Evolutionary conservation across 2,329 filamentous ascomycete species (phyloP), one percentile per base, ranked within the genome.

Genomic region (Bipolaris victoriae): DNA sequence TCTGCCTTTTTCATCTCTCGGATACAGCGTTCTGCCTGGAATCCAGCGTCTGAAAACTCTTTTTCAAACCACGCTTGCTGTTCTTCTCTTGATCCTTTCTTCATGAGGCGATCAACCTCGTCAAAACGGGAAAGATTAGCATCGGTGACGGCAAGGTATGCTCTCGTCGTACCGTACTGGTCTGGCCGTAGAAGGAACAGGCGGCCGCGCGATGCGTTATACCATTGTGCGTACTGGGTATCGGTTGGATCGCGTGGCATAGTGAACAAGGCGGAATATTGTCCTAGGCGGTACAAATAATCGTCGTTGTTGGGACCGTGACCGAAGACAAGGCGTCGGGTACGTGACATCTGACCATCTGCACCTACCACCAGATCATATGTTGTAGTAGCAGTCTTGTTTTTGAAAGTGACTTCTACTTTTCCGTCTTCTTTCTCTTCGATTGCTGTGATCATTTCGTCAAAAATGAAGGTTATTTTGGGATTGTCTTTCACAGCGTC

Each of bases 321-420:
- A 5, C 65, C 70, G 15, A 72, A 73, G 13, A 72, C 61, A 0
- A 71, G 35, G 7, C 65, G 61, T 1, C 72, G 66, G 5, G 69
- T 73, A 16, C 59, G 62, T 6, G 71, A 74, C 49, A 64, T 61
- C 58, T 71, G 68, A 40, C 73, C 71, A 46, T 76, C 72, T 15
- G 71, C 69, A 11, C 64, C 73, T 5, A 76, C 66, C 1, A 75
- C 62, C 3, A 74, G 43, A 43, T 74, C 67, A 44, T 66, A 74
- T 18, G 26, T 31, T 26, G 56, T 47, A 0, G 60, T 49, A 9
- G 58, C 35, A 1, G 56, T 49, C 5, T 60, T 49, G 16, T 73
- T 71, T 4, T 64, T 56, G 57, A 87, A 82, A 0, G 61, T 62
- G 0, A 80, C 79, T 2, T 71, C 59, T 0, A 84, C 78, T 1